Conservation (phyloP, 2,329 filamentous ascomycete species). For the Monosporascus sp. region DNA sequence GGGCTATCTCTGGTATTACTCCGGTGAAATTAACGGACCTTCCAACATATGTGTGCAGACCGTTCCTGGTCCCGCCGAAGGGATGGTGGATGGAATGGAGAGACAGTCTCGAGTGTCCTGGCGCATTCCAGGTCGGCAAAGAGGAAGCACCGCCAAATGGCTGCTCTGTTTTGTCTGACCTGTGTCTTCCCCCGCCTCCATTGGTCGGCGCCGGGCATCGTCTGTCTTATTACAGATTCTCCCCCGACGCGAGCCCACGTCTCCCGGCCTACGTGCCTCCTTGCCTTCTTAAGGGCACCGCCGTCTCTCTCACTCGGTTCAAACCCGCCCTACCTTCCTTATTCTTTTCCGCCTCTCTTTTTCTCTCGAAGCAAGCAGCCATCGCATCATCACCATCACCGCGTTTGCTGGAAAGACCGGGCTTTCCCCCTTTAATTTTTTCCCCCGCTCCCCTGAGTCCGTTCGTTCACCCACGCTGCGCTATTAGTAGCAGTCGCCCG, state of each 20-base stretch:
- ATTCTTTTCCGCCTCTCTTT: no score
- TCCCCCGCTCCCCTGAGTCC: background rate
- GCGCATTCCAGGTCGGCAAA: conserved; percentile 23
- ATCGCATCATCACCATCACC: no score
- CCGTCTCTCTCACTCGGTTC: background rate
- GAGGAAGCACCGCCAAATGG: conserved; percentile 5
- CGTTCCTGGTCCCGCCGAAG: conserved; percentile 1
- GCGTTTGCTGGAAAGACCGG: background rate
- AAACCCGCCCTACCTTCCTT: no score
- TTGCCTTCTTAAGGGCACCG: conserved; percentile 14
- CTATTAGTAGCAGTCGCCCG: background rate
- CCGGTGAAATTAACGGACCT: conserved; percentile 10
- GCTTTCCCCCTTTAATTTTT: background rate
- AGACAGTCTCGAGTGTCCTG: conserved; percentile 6
- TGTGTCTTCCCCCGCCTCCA: conserved; percentile 7
- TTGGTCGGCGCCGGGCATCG: conserved; percentile 20
- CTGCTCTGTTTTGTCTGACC: conserved; percentile 19
- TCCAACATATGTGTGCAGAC: conserved; percentile 8
- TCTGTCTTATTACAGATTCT: conserved; percentile 27
- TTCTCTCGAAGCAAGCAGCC: no score
- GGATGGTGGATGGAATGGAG: conserved; percentile 7
- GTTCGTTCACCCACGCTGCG: no score
- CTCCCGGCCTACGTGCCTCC: background rate
- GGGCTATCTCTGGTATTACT: background rate
- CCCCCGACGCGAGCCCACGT: conserved; percentile 8